A percentile compares a stretch with the other conserved stretches of the same genome.
phyloP scores from a whole-genome alignment of 2,329 filamentous ascomycete species.

The Monosporascus sp. region DNA sequence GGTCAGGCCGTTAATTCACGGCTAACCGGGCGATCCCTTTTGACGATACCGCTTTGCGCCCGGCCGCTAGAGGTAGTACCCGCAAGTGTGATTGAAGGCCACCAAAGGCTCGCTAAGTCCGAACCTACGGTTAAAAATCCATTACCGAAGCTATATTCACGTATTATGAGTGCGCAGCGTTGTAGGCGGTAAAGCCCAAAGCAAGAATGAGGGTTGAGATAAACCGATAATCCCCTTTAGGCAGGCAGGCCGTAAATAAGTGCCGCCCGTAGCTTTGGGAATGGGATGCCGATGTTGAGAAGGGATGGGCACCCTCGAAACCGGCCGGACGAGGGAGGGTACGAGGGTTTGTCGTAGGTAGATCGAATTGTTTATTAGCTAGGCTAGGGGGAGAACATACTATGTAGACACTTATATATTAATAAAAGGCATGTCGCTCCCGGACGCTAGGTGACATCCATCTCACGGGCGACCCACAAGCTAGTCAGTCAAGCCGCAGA shows the following conservation, averaged over 20 bases:
- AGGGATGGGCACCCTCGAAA: neutral
- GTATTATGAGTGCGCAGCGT: neutral
- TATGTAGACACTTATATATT: no score
- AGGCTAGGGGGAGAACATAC: conserved; percentile 7
- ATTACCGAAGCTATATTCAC: no score
- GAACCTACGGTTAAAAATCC: no score
- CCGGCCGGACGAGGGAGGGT: neutral
- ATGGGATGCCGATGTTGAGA: neutral
- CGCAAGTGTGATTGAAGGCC: no score
- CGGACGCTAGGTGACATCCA: conserved; percentile 16
- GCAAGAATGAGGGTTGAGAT: neutral
- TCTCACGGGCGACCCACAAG: conserved; percentile 10
- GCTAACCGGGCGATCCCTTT: no score
- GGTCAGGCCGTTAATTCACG: no score
- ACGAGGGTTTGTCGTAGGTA: neutral
- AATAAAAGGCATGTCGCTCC: conserved; percentile 6
- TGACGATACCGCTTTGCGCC: no score
- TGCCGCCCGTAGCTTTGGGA: neutral
- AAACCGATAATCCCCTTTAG: neutral
- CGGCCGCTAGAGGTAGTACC: no score
- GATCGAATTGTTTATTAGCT: conserved; percentile 16
- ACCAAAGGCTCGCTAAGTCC: no score
- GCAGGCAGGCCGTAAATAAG: neutral
- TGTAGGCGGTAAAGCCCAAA: neutral
- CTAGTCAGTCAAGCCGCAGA: conserved; percentile 2